Conservation (phyloP, 192 early-diverging fungal genomes). For the Entomortierella parvispora region DNA sequence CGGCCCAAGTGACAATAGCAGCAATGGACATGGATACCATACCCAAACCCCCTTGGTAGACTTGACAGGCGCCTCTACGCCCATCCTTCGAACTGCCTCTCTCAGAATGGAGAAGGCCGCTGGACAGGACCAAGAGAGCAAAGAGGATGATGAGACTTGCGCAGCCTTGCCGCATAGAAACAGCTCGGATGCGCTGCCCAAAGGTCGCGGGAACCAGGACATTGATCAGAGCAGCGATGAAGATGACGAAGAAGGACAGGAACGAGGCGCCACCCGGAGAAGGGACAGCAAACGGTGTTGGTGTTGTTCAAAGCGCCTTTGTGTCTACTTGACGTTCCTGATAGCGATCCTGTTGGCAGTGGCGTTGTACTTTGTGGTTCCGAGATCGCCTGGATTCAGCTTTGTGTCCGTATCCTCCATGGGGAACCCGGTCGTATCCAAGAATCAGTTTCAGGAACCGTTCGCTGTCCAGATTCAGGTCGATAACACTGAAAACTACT, state of each 20-base stretch:
- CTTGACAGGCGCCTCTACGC: background rate
- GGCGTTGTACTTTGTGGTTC: constrained; percentile 33
- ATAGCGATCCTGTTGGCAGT: constrained; percentile 10
- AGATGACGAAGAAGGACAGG: constrained; percentile 46
- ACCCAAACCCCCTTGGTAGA: background rate
- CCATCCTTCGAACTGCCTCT: background rate
- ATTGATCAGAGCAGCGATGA: too few relatives aligned
- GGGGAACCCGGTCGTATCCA: constrained; percentile 24
- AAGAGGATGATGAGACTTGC: background rate
- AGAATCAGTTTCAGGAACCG: constrained; percentile 14
- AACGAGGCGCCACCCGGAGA: constrained; percentile 17
- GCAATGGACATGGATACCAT: constrained; percentile 4
- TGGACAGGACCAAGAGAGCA: background rate
- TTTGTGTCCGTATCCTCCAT: constrained; percentile 18
- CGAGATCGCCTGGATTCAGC: constrained; percentile 22
- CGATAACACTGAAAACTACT: constrained; percentile 31
- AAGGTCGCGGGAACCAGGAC: too few relatives aligned
- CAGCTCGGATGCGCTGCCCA: too few relatives aligned
- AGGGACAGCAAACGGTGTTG: constrained; percentile 32
- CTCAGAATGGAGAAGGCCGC: background rate
- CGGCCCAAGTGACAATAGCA: background rate
- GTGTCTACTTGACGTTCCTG: constrained; percentile 39
- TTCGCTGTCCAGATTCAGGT: constrained; percentile 37
- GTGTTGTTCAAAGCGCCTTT: constrained; percentile 31
- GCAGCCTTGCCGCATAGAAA: background rate